Conservation (phyloP, 208 protist species). For the Sergeia podlipaevii region DNA sequence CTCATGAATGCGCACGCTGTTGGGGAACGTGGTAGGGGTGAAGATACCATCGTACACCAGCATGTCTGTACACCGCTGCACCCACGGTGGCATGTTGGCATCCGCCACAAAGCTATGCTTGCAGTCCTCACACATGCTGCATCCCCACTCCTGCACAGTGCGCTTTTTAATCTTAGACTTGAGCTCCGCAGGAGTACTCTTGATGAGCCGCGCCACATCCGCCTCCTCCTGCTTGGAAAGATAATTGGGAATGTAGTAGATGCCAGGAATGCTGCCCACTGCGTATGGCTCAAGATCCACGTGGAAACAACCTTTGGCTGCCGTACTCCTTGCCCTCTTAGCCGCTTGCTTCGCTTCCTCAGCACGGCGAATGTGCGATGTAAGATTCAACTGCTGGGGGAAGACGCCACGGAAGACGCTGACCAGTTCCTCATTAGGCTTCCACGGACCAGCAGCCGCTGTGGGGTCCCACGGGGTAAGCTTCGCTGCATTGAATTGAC, state of each 20-base stretch:
- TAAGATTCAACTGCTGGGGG: slow-evolving; percentile 43
- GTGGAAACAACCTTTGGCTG: slow-evolving; percentile 19
- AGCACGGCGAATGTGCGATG: slow-evolving; percentile 43
- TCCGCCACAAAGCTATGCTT: slow-evolving; percentile 87
- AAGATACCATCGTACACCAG: slow-evolving; percentile 85
- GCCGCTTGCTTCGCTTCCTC: slow-evolving; percentile 1
- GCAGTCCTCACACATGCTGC: slow-evolving; percentile 83
- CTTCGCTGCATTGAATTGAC: slow-evolving; percentile 81
- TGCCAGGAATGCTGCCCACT: slow-evolving; percentile 53
- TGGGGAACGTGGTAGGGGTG: slow-evolving; percentile 83
- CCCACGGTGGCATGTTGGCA: slow-evolving; percentile 84
- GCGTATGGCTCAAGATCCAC: slow-evolving; percentile 60
- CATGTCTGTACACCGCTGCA: slow-evolving; percentile 75
- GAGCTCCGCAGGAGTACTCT: slow-evolving; percentile 61
- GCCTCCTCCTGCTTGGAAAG: slow-evolving; percentile 70
- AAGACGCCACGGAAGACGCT: slow-evolving; percentile 69
- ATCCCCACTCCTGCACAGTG: slow-evolving; percentile 89
- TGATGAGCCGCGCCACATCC: slow-evolving; percentile 57
- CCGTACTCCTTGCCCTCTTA: background rate
- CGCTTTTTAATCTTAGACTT: slow-evolving; percentile 81
- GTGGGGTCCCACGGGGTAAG: slow-evolving; percentile 59
- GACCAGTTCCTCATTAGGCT: slow-evolving; percentile 54
- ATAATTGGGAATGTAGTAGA: slow-evolving; percentile 92
- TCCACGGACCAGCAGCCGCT: slow-evolving; percentile 29
- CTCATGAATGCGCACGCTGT: slow-evolving; percentile 92